phyloP scores from a whole-genome alignment of 2,329 filamentous ascomycete genomes.

The Clonostachys rosea region DNA sequence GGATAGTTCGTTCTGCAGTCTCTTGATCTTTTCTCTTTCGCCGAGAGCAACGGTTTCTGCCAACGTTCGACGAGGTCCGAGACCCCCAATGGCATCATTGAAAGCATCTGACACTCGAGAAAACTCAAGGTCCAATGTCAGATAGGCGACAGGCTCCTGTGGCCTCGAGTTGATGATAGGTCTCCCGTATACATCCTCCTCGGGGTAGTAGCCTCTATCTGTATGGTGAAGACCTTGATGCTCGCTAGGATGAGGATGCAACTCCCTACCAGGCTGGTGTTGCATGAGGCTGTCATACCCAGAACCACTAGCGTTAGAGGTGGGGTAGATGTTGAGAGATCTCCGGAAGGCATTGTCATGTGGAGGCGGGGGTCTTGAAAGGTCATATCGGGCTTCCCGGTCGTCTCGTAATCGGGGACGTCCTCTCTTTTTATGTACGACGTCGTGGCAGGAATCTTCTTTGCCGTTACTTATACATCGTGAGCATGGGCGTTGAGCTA shows the following conservation, averaged over 20 bases:
- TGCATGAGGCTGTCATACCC: slow-evolving; percentile 42
- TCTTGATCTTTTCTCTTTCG: slow-evolving; percentile 47
- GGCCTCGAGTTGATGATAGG: slow-evolving; percentile 16
- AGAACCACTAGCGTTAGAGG: slow-evolving; percentile 32
- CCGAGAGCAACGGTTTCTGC: slow-evolving; percentile 45
- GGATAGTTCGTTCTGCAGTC: slow-evolving; percentile 46
- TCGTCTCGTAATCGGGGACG: slow-evolving; percentile 74
- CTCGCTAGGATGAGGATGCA: slow-evolving; percentile 50
- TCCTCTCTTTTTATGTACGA: slow-evolving; percentile 82
- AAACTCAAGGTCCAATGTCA: slow-evolving; percentile 55
- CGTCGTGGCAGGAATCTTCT: slow-evolving; percentile 75
- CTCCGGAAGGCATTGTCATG: slow-evolving; percentile 41
- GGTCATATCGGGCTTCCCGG: slow-evolving; percentile 53
- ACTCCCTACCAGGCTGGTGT: slow-evolving; percentile 42
- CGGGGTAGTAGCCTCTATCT: slow-evolving; percentile 39
- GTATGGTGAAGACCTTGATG: slow-evolving; percentile 41
- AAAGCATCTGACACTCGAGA: slow-evolving; percentile 52
- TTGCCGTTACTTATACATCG: slow-evolving; percentile 76
- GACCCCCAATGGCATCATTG: slow-evolving; percentile 46
- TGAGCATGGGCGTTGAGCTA: slow-evolving; percentile 73
- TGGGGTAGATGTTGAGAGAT: slow-evolving; percentile 45
- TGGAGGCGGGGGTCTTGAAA: slow-evolving; percentile 37
- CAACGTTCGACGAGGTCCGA: slow-evolving; percentile 41
- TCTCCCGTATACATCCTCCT: slow-evolving; percentile 22
- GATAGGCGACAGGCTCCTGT: slow-evolving; percentile 50